A percentile compares a stretch with the other conserved stretches of the same genome.
phyloP scores from a whole-genome alignment of 345 rosid genomes.

The Mallotus nudiflorus region DNA sequence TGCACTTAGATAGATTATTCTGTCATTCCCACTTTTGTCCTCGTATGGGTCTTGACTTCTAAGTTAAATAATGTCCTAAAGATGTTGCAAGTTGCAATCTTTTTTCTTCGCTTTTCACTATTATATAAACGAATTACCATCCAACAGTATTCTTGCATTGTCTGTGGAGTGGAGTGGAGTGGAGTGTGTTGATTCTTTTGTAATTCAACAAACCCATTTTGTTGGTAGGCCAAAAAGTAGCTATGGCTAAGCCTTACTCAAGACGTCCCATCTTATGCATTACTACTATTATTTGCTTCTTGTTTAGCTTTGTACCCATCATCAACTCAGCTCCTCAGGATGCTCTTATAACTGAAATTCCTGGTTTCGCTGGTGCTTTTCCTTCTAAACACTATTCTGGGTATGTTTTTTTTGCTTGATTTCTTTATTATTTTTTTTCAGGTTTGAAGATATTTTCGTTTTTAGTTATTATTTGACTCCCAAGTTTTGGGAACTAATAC shows the following conservation, averaged over 20 bases:
- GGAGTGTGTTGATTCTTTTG: neutral
- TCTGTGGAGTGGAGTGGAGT: too few species aligned
- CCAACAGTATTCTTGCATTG: neutral
- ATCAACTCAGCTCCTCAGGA: constrained; percentile 52
- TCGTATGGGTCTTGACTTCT: constrained; percentile 13
- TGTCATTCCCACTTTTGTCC: too few species aligned
- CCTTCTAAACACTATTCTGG: constrained; percentile 91
- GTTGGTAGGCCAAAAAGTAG: neutral
- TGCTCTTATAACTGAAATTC: constrained; percentile 58
- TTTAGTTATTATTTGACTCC: constrained; percentile 7
- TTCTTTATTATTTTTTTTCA: neutral
- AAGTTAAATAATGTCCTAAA: constrained; percentile 13
- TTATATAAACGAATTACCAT: neutral
- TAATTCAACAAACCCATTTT: too few species aligned
- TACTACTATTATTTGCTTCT: constrained; percentile 19
- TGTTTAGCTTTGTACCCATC: constrained; percentile 21
- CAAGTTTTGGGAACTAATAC: neutral
- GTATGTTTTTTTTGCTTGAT: constrained; percentile 29
- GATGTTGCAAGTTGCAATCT: too few species aligned
- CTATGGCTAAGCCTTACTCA: constrained; percentile 29
- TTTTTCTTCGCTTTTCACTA: neutral
- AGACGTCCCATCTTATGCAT: constrained; percentile 15
- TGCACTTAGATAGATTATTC: too few species aligned
- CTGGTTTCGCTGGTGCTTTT: constrained; percentile 61
- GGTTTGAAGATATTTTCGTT: neutral